Base-by-base conservation (phyloP, 2,329 filamentous ascomycete species). In the Blastomyces percursus region DNA sequence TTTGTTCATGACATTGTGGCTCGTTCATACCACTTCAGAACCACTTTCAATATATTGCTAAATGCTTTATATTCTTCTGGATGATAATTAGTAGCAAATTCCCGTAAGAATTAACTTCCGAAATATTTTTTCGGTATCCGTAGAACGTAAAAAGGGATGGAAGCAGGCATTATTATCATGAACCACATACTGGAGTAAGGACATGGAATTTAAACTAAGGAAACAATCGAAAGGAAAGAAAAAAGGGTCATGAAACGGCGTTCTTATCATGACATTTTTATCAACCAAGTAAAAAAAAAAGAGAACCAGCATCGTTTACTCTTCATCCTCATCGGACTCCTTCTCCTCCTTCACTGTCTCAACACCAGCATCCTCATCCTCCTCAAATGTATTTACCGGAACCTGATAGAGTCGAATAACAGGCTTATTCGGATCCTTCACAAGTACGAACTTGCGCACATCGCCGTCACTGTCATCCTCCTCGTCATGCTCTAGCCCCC, bases 371-470 rank as follows among this genome's bases (percentile, higher is more conserved):
- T 89, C 88, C 60, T 95, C 91, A 3, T 84, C 88, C 70, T 97
- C 93, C 71, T 97, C 94, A 74, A 97, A 93, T 66, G 90, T 94
- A 71, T 87, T 86, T 60, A 84, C 78, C 1, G 94, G 94, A 8
- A 99, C 90, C 75, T 92, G 87, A 80, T 99, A 99, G 72, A 99
- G 79, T 66, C 94, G 87, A 67, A 99, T 85, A 67, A 96, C 90
- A 63, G 89, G 85, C 86, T 96, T 97, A 83, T 99, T 99, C 64
- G 94, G 94, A 77, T 99, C 94, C 87, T 87, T 87, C 71, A 87
- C 82, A 32, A 87, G 79, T 58, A 81, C 75, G 67, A 78, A 81
- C 69, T 80, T 81, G 72, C 75, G 78, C 46, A 75, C 69, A 65
- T 74, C 73, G 50, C 76, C 72, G 24, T 72, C 75, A 38, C 72